A percentile compares a stretch with the other conserved stretches of the same genome.
Conservation (phyloP, 1,139 yeast genomes). For the Yamadazyma atmosphaerica region DNA sequence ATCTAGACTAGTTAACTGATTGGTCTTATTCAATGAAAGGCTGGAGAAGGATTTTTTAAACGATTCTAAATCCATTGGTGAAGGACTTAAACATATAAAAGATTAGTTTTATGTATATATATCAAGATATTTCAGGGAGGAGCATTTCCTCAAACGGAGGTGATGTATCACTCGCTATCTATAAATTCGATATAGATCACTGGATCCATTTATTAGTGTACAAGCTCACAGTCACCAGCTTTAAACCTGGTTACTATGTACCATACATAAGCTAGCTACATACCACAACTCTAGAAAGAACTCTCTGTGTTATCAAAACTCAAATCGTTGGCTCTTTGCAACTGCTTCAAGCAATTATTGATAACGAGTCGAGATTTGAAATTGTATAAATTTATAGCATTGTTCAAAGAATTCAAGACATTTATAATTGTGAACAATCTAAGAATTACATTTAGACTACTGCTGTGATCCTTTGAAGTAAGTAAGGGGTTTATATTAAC, state of each 20-base stretch:
- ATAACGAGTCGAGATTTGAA: slow-evolving; percentile 10
- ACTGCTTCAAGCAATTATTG: slow-evolving; percentile 9
- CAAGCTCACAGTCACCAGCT: too few relatives aligned
- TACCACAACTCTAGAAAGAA: neutral
- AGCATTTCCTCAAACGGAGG: neutral
- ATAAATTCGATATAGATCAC: too few relatives aligned
- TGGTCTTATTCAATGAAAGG: slow-evolving; percentile 3
- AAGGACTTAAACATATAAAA: neutral
- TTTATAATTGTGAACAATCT: slow-evolving; percentile 7
- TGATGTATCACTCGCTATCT: too few relatives aligned
- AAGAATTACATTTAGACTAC: neutral
- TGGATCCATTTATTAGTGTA: too few relatives aligned
- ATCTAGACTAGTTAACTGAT: slow-evolving; percentile 9
- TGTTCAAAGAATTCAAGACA: slow-evolving; percentile 8
- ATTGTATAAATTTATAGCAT: slow-evolving; percentile 4
- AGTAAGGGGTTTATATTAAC: neutral
- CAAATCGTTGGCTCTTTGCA: slow-evolving; percentile 2
- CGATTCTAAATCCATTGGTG: slow-evolving; percentile 2
- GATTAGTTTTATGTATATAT: neutral
- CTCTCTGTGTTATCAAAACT: slow-evolving; percentile 7
- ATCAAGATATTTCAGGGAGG: neutral
- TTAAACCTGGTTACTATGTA: neutral
- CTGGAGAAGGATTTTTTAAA: slow-evolving; percentile 10
- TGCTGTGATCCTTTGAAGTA: neutral
- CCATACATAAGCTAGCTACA: neutral